Evolutionary conservation across 2,329 filamentous ascomycete species (phyloP).

Genomic region (Cercospora berteroae): DNA sequence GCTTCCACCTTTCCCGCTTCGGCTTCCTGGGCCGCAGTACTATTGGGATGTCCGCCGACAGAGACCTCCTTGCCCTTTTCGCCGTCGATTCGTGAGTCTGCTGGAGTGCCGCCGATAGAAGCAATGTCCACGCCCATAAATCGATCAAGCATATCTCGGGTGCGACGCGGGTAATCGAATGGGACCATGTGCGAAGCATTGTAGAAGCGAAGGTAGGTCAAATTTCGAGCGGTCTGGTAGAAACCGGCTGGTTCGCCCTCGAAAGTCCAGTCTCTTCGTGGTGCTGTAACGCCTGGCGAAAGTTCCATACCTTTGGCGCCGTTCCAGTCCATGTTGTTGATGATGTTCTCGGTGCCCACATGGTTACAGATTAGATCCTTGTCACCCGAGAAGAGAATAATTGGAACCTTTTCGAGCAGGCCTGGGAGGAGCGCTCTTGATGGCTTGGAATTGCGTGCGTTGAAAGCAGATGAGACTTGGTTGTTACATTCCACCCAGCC

Average conservation of each 20-base stretch:
- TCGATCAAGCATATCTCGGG: conserved; percentile 93
- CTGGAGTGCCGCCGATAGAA: conserved; percentile 75
- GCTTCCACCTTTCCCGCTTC: conserved; percentile 73
- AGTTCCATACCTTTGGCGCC: conserved; percentile 88
- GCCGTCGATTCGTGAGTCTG: conserved; percentile 79
- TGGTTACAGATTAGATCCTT: conserved; percentile 98
- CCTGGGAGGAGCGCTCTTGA: conserved; percentile 73
- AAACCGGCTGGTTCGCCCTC: conserved; percentile 84
- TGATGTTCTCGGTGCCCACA: conserved; percentile 85
- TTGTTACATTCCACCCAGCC: conserved; percentile 92
- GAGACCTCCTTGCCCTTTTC: conserved; percentile 76
- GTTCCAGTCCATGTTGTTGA: conserved; percentile 88
- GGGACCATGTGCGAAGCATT: conserved; percentile 98
- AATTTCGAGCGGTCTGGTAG: conserved; percentile 90
- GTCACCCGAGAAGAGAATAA: conserved; percentile 88
- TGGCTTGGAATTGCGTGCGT: conserved; percentile 67
- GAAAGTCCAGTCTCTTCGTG: conserved; percentile 91
- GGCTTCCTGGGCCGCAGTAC: conserved; percentile 63
- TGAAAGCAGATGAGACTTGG: conserved; percentile 71
- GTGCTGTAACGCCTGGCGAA: conserved; percentile 82
- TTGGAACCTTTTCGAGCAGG: conserved; percentile 71
- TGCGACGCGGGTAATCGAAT: conserved; percentile 82
- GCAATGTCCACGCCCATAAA: conserved; percentile 93
- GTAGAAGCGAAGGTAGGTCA: conserved; percentile 94
- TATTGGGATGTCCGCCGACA: conserved; percentile 67